Percentiles rank a stretch among this genome's conserved stretches.
Conservation (phyloP, 2,329 filamentous ascomycete genomes). For the Fusarium agapanthi region DNA sequence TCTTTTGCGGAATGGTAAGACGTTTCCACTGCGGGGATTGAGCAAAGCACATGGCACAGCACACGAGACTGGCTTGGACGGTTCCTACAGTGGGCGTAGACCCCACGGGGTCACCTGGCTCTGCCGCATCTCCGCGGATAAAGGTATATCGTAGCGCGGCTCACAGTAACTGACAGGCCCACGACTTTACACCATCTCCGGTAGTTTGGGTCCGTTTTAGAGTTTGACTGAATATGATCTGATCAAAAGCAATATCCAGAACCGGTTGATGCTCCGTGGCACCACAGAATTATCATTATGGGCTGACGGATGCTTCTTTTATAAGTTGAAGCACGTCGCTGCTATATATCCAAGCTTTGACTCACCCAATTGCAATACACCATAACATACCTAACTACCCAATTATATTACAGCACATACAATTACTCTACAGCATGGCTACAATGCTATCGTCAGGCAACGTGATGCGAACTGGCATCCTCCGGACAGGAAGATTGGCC, state of each 20-base stretch:
- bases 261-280: background rate
- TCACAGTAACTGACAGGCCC: conserved; percentile 1
- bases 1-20: background rate
- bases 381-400: background rate
- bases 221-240: conserved; percentile 14
- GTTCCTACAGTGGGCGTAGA: background rate
- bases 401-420: too few species aligned
- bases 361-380: background rate
- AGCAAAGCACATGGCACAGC: background rate
- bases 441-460: conserved; percentile 28
- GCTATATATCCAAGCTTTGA: background rate
- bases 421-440: background rate
- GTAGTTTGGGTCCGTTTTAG: conserved; percentile 1
- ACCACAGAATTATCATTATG: conserved; percentile 1
- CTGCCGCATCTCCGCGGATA: conserved; percentile 24
- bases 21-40: background rate
- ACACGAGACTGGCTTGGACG: conserved; percentile 10
- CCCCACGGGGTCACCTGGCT: conserved; percentile 26
- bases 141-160: conserved; percentile 14
- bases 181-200: conserved; percentile 1
- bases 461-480: conserved; percentile 24
- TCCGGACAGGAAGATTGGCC: conserved; percentile 17
- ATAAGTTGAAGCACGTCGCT: conserved; percentile 12
- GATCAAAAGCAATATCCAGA: background rate
- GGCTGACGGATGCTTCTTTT: background rate